A percentile compares a stretch with the other conserved stretches of the same genome.
Evolutionary conservation across 306 rosid genomes (phyloP).

Genomic region (Inga laurina): DNA sequence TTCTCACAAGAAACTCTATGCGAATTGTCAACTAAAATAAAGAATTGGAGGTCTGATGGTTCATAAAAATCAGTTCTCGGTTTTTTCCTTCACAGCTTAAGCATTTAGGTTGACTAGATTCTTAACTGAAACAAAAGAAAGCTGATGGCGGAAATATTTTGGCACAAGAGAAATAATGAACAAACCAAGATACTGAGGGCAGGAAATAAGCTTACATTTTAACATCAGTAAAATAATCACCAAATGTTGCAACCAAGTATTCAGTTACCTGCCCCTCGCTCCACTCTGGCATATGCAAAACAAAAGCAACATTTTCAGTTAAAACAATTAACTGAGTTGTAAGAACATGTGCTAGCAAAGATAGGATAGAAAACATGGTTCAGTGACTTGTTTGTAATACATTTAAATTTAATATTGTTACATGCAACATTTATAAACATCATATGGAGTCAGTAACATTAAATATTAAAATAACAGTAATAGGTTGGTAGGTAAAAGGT

Average conservation of each 20-base stretch:
- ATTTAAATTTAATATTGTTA: constrained; percentile 4
- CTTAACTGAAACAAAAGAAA: constrained; percentile 21
- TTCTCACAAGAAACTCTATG: neutral
- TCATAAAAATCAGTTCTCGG: neutral
- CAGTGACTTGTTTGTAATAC: neutral
- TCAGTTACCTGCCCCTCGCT: constrained; percentile 91
- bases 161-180: neutral
- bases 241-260: constrained; percentile 89
- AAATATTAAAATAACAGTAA: neutral
- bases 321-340: constrained; percentile 17
- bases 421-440: constrained; percentile 23
- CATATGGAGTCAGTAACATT: neutral
- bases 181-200: constrained; percentile 21
- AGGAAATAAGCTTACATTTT: constrained; percentile 70
- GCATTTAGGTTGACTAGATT: constrained; percentile 2
- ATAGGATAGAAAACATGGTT: constrained; percentile 8
- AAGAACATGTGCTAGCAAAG: constrained; percentile 22
- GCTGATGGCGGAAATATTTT: constrained; percentile 6
- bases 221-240: constrained; percentile 92
- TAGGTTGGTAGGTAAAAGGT: neutral
- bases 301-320: constrained; percentile 1
- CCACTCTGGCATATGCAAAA: constrained; percentile 72
- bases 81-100: constrained; percentile 12
- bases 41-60: neutral
- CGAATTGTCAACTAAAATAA: neutral